phyloP scores from a whole-genome alignment of 1,284 basidiomycete genomes.

The Moesziomyces antarcticus region DNA sequence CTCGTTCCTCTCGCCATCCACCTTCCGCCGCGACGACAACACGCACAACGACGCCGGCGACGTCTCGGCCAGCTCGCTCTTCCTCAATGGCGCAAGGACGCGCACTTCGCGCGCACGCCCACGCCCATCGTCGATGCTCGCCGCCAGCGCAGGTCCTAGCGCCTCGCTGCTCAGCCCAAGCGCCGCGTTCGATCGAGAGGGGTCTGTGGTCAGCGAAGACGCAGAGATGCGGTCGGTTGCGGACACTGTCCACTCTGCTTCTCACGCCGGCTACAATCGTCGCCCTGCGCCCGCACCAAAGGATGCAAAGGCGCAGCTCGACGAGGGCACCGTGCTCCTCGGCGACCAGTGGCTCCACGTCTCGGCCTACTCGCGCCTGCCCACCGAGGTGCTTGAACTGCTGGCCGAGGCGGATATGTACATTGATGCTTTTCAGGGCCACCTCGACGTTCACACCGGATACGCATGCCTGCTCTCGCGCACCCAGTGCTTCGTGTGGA shows the following conservation, averaged over 20 bases:
- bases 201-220: constrained; percentile 28
- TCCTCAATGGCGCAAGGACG: constrained; percentile 8
- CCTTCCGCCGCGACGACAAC: constrained; percentile 13
- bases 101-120: constrained; percentile 25
- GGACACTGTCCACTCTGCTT: constrained; percentile 21
- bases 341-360: constrained; percentile 52
- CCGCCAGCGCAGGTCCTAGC: constrained; percentile 16
- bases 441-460: constrained; percentile 53
- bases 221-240: constrained; percentile 37
- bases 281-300: constrained; percentile 4
- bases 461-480: constrained; percentile 56
- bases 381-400: constrained; percentile 43
- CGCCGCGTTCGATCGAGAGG: constrained; percentile 30
- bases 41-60: constrained; percentile 14
- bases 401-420: constrained; percentile 46
- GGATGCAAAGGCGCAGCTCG: constrained; percentile 28
- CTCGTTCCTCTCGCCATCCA: constrained; percentile 14
- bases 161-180: constrained; percentile 25
- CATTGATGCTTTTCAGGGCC: constrained; percentile 47
- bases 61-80: constrained; percentile 29
- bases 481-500: constrained; percentile 60
- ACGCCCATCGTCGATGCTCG: constrained; percentile 41
- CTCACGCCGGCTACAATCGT: constrained; percentile 7
- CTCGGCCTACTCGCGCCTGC: constrained; percentile 46
- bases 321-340: constrained; percentile 48